phyloP scores from a whole-genome alignment of 2,329 filamentous ascomycete genomes.

The Arthroderma sp. region DNA sequence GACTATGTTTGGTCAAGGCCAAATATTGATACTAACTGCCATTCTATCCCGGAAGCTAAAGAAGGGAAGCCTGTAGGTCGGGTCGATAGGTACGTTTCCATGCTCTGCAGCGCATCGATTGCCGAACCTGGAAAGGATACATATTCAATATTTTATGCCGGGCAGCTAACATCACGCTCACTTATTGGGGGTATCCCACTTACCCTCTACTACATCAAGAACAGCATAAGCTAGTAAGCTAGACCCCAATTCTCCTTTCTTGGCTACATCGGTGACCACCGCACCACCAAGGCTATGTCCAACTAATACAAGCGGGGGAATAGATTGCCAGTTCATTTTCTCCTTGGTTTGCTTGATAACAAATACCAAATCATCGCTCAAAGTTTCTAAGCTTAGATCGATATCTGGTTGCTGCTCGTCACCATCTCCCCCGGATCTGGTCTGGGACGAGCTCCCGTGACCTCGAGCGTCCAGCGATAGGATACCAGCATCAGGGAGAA shows the following conservation, averaged over 20 bases:
- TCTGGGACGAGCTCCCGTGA: slow-evolving; percentile 55
- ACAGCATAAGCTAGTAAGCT: slow-evolving; percentile 75
- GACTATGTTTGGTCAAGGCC: background rate
- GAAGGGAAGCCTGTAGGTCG: slow-evolving; percentile 68
- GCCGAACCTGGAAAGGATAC: slow-evolving; percentile 49
- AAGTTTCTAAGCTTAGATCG: slow-evolving; percentile 59
- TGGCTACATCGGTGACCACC: slow-evolving; percentile 73
- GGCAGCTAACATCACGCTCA: background rate
- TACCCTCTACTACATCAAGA: slow-evolving; percentile 79
- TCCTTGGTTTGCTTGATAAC: slow-evolving; percentile 54
- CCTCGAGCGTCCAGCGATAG: slow-evolving; percentile 75
- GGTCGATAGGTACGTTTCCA: slow-evolving; percentile 80
- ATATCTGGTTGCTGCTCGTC: slow-evolving; percentile 23
- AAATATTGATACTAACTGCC: slow-evolving; percentile 48
- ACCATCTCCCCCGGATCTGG: slow-evolving; percentile 18
- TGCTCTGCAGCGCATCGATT: slow-evolving; percentile 85
- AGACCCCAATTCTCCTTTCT: slow-evolving; percentile 49
- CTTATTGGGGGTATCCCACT: background rate
- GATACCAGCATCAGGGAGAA: slow-evolving; percentile 66
- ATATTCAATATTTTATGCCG: background rate
- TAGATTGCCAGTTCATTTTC: slow-evolving; percentile 56
- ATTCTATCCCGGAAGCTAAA: slow-evolving; percentile 70
- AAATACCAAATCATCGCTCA: slow-evolving; percentile 58
- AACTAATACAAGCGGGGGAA: slow-evolving; percentile 68
- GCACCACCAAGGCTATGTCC: slow-evolving; percentile 90